Conservation (phyloP, 2,329 filamentous ascomycete species). For the Dactylonectria macrodidyma region DNA sequence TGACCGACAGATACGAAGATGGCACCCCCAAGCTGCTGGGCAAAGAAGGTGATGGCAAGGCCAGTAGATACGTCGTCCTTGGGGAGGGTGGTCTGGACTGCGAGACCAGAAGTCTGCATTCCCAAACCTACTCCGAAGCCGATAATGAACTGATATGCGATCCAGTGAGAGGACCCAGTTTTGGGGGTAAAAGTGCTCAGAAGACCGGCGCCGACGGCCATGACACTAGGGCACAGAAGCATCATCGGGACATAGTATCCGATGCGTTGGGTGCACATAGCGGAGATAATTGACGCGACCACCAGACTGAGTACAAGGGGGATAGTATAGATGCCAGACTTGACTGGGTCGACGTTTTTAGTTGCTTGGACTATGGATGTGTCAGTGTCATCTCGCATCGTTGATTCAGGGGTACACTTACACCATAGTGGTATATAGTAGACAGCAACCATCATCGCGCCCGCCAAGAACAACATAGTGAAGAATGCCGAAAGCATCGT, state of each 20-base stretch:
- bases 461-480: slow-evolving; percentile 63
- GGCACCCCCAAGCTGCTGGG: slow-evolving; percentile 72
- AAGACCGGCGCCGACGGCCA: slow-evolving; percentile 69
- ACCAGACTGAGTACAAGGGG: slow-evolving; percentile 71
- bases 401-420: slow-evolving; percentile 51
- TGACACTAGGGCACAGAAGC: slow-evolving; percentile 65
- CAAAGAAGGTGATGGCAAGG: slow-evolving; percentile 70
- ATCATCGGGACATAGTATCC: slow-evolving; percentile 74
- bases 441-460: slow-evolving; percentile 68
- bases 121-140: slow-evolving; percentile 72
- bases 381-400: slow-evolving; percentile 34
- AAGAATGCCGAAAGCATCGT: slow-evolving; percentile 65
- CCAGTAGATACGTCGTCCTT: slow-evolving; percentile 68
- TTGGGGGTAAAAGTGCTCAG: slow-evolving; percentile 68
- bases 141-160: slow-evolving; percentile 71
- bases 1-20: slow-evolving; percentile 72
- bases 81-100: slow-evolving; percentile 68
- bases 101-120: slow-evolving; percentile 71
- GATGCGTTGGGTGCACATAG: slow-evolving; percentile 64
- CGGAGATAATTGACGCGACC: slow-evolving; percentile 64
- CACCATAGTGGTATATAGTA: slow-evolving; percentile 71
- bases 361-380: slow-evolving; percentile 67
- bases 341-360: slow-evolving; percentile 64
- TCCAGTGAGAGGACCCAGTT: slow-evolving; percentile 68
- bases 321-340: slow-evolving; percentile 71